Evolutionary conservation across 2,329 filamentous ascomycete species (phyloP).

Genomic region (Fusarium heterosporum): DNA sequence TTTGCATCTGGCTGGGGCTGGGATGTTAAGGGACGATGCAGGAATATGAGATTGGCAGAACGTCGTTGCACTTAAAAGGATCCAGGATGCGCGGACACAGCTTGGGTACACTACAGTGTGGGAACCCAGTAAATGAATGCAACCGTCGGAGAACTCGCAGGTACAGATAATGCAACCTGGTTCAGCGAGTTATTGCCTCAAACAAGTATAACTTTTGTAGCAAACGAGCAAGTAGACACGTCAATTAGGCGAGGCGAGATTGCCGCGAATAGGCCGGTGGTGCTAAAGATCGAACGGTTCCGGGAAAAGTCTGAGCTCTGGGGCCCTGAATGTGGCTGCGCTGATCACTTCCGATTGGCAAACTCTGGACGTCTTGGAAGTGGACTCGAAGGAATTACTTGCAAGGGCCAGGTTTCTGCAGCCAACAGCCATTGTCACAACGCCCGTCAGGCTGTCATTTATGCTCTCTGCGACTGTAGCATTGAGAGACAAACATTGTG

Average conservation of each 20-base stretch:
- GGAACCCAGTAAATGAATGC: neutral
- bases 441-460: neutral
- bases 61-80: conserved; percentile 13
- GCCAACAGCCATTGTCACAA: neutral
- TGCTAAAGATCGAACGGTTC: conserved; percentile 19
- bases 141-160: conserved; percentile 3
- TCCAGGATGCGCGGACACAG: neutral
- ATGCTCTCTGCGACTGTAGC: neutral
- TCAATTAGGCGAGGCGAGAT: conserved; percentile 3
- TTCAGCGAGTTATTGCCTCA: neutral
- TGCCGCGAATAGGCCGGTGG: conserved; percentile 5
- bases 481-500: neutral
- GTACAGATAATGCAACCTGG: conserved; percentile 6
- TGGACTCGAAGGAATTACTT: conserved; percentile 8
- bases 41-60: neutral
- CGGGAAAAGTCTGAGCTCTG: neutral
- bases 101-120: neutral
- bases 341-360: conserved; percentile 15
- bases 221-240: neutral
- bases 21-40: neutral
- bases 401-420: conserved; percentile 8
- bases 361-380: neutral
- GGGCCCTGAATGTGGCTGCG: conserved; percentile 12
- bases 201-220: conserved; percentile 1
- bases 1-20: neutral